A percentile compares a stretch with the other conserved stretches of the same genome.
These are phyloP conservation scores for Leccinellum rugosiceps DNA, from an alignment of 768 basidiomycete species.

Conservation along the genomic window DNA sequence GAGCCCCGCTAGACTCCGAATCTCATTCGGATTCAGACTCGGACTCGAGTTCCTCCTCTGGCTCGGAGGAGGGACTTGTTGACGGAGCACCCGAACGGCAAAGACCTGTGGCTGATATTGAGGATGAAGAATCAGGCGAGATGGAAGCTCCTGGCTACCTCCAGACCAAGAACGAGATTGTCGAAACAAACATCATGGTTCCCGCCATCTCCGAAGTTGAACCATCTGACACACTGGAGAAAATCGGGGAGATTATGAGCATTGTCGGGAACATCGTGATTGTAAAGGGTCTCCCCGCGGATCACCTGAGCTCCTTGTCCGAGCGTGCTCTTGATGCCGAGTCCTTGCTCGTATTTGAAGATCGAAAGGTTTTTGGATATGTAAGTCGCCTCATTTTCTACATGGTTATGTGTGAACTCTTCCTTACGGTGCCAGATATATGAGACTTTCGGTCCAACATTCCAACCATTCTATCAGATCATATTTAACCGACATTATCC, in stretches of 20 bases:
- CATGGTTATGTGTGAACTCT: slow-evolving; percentile 12
- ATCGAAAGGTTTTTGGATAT: slow-evolving; percentile 86
- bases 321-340: slow-evolving; percentile 81
- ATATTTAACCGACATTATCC: slow-evolving; percentile 70
- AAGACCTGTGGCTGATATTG: slow-evolving; percentile 29
- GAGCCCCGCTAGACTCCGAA: slow-evolving; percentile 33
- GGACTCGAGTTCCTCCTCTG: slow-evolving; percentile 19
- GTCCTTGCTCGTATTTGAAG: slow-evolving; percentile 85
- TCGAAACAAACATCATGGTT: slow-evolving; percentile 53
- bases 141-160: slow-evolving; percentile 43
- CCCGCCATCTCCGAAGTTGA: slow-evolving; percentile 66
- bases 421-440: slow-evolving; percentile 54
- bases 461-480: slow-evolving; percentile 86
- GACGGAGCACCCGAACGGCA: slow-evolving; percentile 2
- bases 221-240: slow-evolving; percentile 62
- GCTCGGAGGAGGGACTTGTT: slow-evolving; percentile 17
- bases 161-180: slow-evolving; percentile 68
- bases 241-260: slow-evolving; percentile 74
- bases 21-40: slow-evolving; percentile 37
- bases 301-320: slow-evolving; percentile 42
- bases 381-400: slow-evolving; percentile 45
- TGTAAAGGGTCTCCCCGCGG: slow-evolving; percentile 57
- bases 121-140: slow-evolving; percentile 52
- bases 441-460: slow-evolving; percentile 95
- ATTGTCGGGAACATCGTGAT: slow-evolving; percentile 73